A percentile compares a stretch with the other conserved stretches of the same genome.
phyloP scores from a whole-genome alignment of 2,329 filamentous ascomycete genomes.

The Colletotrichum truncatum region DNA sequence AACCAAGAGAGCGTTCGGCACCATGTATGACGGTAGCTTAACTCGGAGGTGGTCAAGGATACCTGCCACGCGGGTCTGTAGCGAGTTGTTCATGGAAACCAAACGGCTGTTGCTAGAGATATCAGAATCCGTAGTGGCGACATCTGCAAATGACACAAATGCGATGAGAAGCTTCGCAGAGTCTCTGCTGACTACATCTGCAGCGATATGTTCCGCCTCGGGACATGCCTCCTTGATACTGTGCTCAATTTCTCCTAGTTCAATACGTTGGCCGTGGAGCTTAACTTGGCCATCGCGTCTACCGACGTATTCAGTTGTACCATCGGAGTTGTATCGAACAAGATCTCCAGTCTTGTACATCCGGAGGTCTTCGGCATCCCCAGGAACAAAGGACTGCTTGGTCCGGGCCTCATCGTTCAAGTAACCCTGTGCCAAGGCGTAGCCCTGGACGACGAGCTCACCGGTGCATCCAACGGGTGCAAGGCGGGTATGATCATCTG shows the following conservation, averaged over 20 bases:
- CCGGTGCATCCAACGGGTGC: slow-evolving; percentile 31
- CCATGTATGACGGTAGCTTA: slow-evolving; percentile 40
- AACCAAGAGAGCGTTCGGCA: slow-evolving; percentile 41
- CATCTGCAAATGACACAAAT: not conserved
- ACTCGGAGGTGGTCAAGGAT: not conserved
- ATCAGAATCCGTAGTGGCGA: not conserved
- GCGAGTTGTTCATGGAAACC: not conserved
- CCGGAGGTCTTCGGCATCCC: not conserved
- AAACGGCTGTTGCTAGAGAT: too few relatives aligned
- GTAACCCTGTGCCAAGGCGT: not conserved
- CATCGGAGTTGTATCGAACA: slow-evolving; percentile 34
- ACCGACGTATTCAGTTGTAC: slow-evolving; percentile 34
- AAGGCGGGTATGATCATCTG: slow-evolving; percentile 24
- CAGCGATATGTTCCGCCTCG: slow-evolving; percentile 17
- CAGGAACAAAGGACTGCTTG: not conserved
- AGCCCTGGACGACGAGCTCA: slow-evolving; percentile 32
- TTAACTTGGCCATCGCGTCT: slow-evolving; percentile 41
- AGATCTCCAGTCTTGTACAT: slow-evolving; percentile 36
- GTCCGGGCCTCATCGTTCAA: not conserved
- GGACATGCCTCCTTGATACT: slow-evolving; percentile 1
- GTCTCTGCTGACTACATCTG: not conserved
- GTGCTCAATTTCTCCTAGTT: slow-evolving; percentile 42
- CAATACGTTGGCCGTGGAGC: slow-evolving; percentile 42
- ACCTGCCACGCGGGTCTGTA: slow-evolving; percentile 10
- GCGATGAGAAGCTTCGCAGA: not conserved